Evolutionary conservation across 116 monocot species (phyloP).

Genomic region (Dioscorea cayenensis): DNA sequence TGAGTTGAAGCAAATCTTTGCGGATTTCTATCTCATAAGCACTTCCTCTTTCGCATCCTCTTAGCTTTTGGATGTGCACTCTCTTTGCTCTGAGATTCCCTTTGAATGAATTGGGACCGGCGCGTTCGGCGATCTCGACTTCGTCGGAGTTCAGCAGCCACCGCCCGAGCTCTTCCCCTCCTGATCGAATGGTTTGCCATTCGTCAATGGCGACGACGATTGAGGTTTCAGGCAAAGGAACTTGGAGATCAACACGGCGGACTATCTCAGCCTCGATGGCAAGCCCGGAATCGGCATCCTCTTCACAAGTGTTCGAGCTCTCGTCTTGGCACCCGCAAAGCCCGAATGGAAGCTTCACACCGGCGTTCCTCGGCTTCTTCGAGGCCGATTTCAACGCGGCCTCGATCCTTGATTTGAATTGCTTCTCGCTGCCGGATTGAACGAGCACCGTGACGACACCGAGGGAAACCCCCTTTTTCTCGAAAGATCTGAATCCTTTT

Average conservation of each 20-base stretch:
- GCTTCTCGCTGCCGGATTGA: constrained; percentile 33
- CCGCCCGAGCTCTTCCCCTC: constrained; percentile 53
- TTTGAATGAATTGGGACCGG: constrained; percentile 50
- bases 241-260: constrained; percentile 30
- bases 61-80: constrained; percentile 65
- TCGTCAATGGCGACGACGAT: constrained; percentile 60
- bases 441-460: constrained; percentile 50
- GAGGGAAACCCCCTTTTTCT: constrained; percentile 71
- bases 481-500: constrained; percentile 86
- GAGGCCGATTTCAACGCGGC: constrained; percentile 49
- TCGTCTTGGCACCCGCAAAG: constrained; percentile 93
- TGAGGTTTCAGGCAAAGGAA: constrained; percentile 50
- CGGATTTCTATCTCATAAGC: constrained; percentile 75
- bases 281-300: constrained; percentile 23
- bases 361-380: constrained; percentile 45
- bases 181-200: constrained; percentile 66
- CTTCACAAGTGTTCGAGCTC: constrained; percentile 23
- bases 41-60: constrained; percentile 68
- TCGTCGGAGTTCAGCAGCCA: constrained; percentile 61
- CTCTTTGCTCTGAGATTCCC: constrained; percentile 50
- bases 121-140: constrained; percentile 47
- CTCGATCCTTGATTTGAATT: constrained; percentile 52
- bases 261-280: constrained; percentile 8
- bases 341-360: constrained; percentile 79
- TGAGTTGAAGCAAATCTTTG: constrained; percentile 71